Evolutionary conservation across 441 rosid species (phyloP), one percentile per base, ranked within the genome.

Genomic region (Gossypium lobatum): DNA sequence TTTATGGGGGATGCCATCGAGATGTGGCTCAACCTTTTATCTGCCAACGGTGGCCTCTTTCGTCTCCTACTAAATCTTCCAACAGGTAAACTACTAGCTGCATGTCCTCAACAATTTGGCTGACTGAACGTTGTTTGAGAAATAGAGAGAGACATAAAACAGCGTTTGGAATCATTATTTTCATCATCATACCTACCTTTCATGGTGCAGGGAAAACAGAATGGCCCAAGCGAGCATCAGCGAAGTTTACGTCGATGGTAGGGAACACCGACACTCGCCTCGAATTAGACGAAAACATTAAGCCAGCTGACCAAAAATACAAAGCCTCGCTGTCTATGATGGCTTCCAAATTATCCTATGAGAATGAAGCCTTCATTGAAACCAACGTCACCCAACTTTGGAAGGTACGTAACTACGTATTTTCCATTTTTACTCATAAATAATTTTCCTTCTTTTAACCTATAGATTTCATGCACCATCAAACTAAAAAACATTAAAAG

Each of bases 331-430:
- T 91, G 81, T 82, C 93, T 46, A 69, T 84, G 17, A 91, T 91
- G 97, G 95, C 97, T 18, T 78, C 95, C 17, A 91, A 91, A 80
- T 72, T 91, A 18, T 79, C 91, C 14, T 91, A 91, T 21, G 97
- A 89, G 80, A 88, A 86, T 73, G 34, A 74, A 66, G 75, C 85
- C 62, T 83, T 81, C 76, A 73, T 85, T 72, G 50, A 74, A 34
- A 76, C 84, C 54, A 59, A 83, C 2, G 75, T 88, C 72, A 76
- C 11, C 59, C 60, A 84, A 77, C 80, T 64, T 1, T 88, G 95
- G 92, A 68, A 85, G 75, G 93, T 88, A 68, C 18, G 23, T 26
- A 6, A 6, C 39, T 6, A 6, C 39, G 39, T 34, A 34, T n/a
- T 7, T 34, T 34, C 39, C 39, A 34, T 18, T 54, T 54, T 54